These are phyloP conservation scores for Termitomyces heimii DNA, from an alignment of 768 basidiomycete genomes.

Conservation along the genomic window DNA sequence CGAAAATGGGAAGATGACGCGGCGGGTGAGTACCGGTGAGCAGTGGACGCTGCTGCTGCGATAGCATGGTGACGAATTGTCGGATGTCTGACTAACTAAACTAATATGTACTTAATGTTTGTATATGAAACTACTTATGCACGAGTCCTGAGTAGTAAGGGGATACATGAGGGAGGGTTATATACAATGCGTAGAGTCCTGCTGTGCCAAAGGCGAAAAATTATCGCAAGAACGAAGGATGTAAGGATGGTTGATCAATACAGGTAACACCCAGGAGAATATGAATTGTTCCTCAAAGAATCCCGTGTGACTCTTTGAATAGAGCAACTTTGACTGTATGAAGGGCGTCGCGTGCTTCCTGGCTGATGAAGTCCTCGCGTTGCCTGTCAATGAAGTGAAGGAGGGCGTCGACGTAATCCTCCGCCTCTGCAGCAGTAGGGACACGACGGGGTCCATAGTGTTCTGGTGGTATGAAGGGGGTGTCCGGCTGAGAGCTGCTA, in stretches of 20 bases:
- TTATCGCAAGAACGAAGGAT: neutral
- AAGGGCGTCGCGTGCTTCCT: slow-evolving; percentile 34
- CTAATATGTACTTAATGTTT: neutral
- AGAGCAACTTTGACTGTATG: slow-evolving; percentile 44
- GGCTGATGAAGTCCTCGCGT: slow-evolving; percentile 21
- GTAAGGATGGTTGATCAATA: neutral
- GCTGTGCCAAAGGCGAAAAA: neutral
- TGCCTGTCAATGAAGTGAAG: slow-evolving; percentile 42
- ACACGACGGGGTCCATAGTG: slow-evolving; percentile 5
- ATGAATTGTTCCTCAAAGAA: neutral
- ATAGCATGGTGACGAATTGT: neutral
- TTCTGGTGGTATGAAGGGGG: neutral
- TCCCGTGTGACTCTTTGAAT: slow-evolving; percentile 21
- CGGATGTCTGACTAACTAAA: neutral
- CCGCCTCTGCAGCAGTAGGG: slow-evolving; percentile 43
- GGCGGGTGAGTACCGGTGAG: too few relatives aligned
- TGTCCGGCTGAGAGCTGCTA: neutral
- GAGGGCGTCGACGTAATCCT: slow-evolving; percentile 49
- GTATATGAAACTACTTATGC: neutral
- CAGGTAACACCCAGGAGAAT: neutral
- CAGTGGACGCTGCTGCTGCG: neutral
- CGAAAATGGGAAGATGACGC: neutral
- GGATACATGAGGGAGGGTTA: neutral
- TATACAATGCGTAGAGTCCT: slow-evolving; percentile 3
- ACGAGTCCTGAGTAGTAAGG: neutral